phyloP scores from a whole-genome alignment of 768 basidiomycete species.

The Gymnopilus junonius region DNA sequence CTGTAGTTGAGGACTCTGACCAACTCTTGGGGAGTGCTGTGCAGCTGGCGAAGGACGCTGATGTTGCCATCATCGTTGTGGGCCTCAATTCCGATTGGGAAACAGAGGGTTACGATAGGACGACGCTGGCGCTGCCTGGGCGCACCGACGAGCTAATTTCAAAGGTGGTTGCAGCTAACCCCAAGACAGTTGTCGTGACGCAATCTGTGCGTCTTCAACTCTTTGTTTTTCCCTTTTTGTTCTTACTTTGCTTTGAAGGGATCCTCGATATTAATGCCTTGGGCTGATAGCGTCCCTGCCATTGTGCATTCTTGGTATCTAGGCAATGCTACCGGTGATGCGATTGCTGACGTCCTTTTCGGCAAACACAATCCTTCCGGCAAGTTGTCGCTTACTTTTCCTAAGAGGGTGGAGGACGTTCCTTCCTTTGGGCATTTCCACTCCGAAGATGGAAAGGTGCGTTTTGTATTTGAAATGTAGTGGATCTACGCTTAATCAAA shows the following conservation, averaged over 20 bases:
- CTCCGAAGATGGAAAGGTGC: conserved; percentile 65
- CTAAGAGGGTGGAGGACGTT: conserved; percentile 70
- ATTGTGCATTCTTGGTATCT: conserved; percentile 87
- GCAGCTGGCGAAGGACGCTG: conserved; percentile 67
- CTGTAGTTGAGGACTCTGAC: conserved; percentile 63
- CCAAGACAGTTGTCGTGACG: conserved; percentile 73
- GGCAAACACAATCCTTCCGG: conserved; percentile 81
- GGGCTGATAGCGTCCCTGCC: conserved; percentile 67
- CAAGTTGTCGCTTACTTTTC: conserved; percentile 80
- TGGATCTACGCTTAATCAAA: neutral
- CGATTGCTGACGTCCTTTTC: conserved; percentile 81
- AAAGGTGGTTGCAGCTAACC: conserved; percentile 67
- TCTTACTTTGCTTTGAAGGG: conserved; percentile 42
- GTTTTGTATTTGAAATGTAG: conserved; percentile 9
- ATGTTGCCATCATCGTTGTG: conserved; percentile 75
- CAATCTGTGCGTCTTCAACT: conserved; percentile 55
- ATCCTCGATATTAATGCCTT: conserved; percentile 78
- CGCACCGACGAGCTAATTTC: conserved; percentile 73
- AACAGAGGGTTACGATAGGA: conserved; percentile 75
- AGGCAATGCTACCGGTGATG: conserved; percentile 81
- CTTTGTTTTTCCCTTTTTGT: conserved; percentile 6
- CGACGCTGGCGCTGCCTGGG: conserved; percentile 71
- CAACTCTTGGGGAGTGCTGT: conserved; percentile 66
- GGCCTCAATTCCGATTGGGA: conserved; percentile 87
- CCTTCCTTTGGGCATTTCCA: conserved; percentile 73